These are phyloP conservation scores for Cladorrhinum samala DNA, from an alignment of 495 filamentous ascomycete species.

Conservation along the genomic window DNA sequence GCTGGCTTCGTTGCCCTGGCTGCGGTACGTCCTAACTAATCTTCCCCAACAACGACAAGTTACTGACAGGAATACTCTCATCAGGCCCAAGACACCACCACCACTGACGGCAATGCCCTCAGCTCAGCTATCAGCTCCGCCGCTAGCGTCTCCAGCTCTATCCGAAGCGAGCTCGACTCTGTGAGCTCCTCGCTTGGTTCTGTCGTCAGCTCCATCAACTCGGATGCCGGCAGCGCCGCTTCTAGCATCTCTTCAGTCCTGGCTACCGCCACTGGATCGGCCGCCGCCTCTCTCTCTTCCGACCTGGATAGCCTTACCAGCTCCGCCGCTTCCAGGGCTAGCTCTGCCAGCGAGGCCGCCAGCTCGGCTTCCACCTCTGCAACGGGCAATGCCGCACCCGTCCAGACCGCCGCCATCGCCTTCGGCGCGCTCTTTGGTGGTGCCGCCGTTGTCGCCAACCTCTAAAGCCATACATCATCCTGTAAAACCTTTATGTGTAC, in stretches of 20 bases:
- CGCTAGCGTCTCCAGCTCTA: not conserved
- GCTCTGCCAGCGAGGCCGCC: not conserved
- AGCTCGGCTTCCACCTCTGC: not conserved
- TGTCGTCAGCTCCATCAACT: not conserved
- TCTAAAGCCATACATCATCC: constrained; percentile 21
- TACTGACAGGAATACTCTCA: not conserved
- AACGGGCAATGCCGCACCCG: constrained; percentile 7
- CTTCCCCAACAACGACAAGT: not conserved
- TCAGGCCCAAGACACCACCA: constrained; percentile 21
- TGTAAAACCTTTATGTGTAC: no score
- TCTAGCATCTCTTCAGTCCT: not conserved
- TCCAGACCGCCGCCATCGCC: constrained; percentile 30
- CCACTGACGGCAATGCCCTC: constrained; percentile 4
- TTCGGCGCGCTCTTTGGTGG: constrained; percentile 34
- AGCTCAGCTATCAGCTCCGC: constrained; percentile 3
- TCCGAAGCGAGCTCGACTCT: not conserved
- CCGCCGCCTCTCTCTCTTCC: not conserved
- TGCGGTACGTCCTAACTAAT: constrained; percentile 14
- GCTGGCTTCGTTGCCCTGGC: constrained; percentile 21
- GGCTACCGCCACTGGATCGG: not conserved
- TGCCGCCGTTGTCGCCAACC: constrained; percentile 24
- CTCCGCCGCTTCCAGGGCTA: not conserved
- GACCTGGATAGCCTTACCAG: not conserved
- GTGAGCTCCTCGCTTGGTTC: not conserved
- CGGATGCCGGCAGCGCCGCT: not conserved